Base-by-base conservation (phyloP, 805 yeast genomes). In the Sugiyamaella lignohabitans region DNA sequence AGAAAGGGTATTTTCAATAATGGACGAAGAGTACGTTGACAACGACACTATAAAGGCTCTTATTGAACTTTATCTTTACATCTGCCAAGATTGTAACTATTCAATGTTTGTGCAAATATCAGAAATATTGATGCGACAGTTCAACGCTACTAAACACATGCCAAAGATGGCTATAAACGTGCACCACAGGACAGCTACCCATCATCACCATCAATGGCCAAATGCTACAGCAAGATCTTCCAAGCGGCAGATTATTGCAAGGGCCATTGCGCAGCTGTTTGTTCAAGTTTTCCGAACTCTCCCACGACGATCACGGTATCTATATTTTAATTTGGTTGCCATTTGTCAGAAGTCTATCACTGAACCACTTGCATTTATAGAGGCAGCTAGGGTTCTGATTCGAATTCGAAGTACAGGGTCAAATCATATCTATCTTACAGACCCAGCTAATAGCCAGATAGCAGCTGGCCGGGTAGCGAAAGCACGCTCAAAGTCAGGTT, bases 371-470 rank as follows among this genome's bases (percentile, higher is more conserved):
- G 18, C 63, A n/a, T 57, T 55, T 38, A 41, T 83, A n/a, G 65
- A 71, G 3, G 60, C 78, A 2, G 67, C 79, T 4, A 71, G 81
- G 43, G 64, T 78, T 14, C 63, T 84, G 46, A 65, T 76, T 17
- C 67, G 87, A 50, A 65, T 82, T 1, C 68, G 91, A 44, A 68
- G 68, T 0, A 72, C 79, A 1, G 58, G 66, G 11, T 71, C 70
- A 2, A 67, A 69, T 4, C 63, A 60, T 30, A 62, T 83, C 1
- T 76, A 70, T 56, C 64, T 83, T 38, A 63, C 77, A 2, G 65
- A 70, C 5, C 82, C 84, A 3, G 59, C 63, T 1, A 86, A 84
- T 58, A 76, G 82, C 69, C 82, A 77, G 10, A n/a, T 8, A 19
- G 6, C 41, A 23, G 41, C 41, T 6, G 38, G 21, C 21, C 2